Evolutionary conservation across 805 yeast species (phyloP).

Genomic region (Ogataea philodendri): DNA sequence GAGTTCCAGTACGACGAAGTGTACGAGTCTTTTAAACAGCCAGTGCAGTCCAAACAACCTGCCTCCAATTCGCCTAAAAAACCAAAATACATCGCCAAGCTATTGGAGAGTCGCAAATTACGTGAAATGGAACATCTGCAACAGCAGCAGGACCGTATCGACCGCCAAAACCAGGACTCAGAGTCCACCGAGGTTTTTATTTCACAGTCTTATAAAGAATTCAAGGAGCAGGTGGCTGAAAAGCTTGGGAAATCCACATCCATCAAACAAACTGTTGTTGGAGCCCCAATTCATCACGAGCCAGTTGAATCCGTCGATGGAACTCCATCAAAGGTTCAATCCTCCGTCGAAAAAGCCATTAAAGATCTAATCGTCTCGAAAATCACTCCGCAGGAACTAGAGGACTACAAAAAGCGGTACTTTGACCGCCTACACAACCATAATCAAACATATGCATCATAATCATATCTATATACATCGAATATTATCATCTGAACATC

Average conservation of each 20-base stretch:
- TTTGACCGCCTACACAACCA: slow-evolving; percentile 14
- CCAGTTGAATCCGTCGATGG: too few relatives aligned
- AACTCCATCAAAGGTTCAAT: not conserved
- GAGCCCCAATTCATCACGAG: too few relatives aligned
- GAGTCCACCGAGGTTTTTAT: slow-evolving; percentile 46
- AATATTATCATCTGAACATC: not conserved
- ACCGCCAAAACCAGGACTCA: slow-evolving; percentile 37
- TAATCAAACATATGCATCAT: slow-evolving; percentile 1
- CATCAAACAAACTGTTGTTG: too few relatives aligned
- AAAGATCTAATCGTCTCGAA: slow-evolving; percentile 15
- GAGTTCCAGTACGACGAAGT: slow-evolving; percentile 46
- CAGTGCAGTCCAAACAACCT: slow-evolving; percentile 26
- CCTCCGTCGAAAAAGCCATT: slow-evolving; percentile 11
- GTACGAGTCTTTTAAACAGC: slow-evolving; percentile 41
- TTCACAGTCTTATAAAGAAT: slow-evolving; percentile 44
- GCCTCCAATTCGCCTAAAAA: slow-evolving; percentile 21
- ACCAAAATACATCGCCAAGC: slow-evolving; percentile 37
- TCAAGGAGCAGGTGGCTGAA: slow-evolving; percentile 27
- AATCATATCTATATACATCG: slow-evolving; percentile 2
- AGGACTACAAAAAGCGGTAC: slow-evolving; percentile 22
- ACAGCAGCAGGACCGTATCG: slow-evolving; percentile 38
- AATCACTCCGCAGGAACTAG: slow-evolving; percentile 19
- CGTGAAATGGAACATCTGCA: slow-evolving; percentile 47
- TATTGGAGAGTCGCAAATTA: slow-evolving; percentile 43
- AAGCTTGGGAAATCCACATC: not conserved